Evolutionary conservation across 208 protist genomes (phyloP).

Genomic region (Leishmania tarentolae): DNA sequence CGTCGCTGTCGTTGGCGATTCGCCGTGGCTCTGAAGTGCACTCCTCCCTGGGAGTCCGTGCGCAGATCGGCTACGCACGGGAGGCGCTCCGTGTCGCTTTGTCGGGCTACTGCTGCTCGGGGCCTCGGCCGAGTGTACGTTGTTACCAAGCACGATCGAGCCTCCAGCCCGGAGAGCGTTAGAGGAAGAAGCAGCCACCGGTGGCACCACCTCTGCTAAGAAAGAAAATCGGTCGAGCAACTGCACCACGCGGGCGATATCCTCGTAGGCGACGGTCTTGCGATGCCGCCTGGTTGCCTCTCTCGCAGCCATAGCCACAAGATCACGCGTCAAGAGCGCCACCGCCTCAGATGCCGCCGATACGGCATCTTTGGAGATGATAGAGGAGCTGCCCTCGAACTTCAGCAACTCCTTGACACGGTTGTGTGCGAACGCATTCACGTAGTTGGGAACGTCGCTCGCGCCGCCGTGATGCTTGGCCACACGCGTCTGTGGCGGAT

Average conservation of each 20-base stretch:
- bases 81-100: neutral
- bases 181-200: slow-evolving; percentile 8
- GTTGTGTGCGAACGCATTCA: slow-evolving; percentile 46
- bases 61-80: slow-evolving; percentile 5
- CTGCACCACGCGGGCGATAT: slow-evolving; percentile 59
- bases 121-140: neutral
- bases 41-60: neutral
- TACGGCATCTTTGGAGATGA: slow-evolving; percentile 58
- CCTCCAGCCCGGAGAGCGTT: neutral
- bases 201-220: slow-evolving; percentile 58
- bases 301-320: slow-evolving; percentile 47
- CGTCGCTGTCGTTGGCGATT: neutral
- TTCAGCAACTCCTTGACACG: slow-evolving; percentile 76
- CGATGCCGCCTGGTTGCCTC: slow-evolving; percentile 53
- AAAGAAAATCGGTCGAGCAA: slow-evolving; percentile 78
- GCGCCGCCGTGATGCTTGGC: neutral
- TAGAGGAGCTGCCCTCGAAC: slow-evolving; percentile 51
- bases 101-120: neutral
- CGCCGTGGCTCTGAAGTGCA: too few species aligned
- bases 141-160: slow-evolving; percentile 24
- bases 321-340: slow-evolving; percentile 61
- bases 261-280: slow-evolving; percentile 72
- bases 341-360: slow-evolving; percentile 61
- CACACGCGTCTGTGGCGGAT: neutral
- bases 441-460: neutral